Percentiles rank a stretch among this genome's conserved stretches.
Evolutionary conservation across 768 basidiomycete species (phyloP).

Genomic region (Sarcodon aspratus): DNA sequence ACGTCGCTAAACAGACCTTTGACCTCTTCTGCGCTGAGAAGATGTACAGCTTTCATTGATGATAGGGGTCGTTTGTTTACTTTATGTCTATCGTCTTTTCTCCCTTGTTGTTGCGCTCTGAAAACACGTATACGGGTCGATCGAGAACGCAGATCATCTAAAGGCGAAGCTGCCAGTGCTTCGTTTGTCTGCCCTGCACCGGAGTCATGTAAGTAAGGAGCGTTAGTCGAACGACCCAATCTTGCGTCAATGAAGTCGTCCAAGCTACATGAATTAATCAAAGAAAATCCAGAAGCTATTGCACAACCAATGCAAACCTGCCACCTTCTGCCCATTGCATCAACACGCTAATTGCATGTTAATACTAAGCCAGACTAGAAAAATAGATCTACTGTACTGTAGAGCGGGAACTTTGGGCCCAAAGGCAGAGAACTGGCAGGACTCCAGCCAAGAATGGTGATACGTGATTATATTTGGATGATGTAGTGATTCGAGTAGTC

Average conservation of each 20-base stretch:
- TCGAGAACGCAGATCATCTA: conserved; percentile 21
- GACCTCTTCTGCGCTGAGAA: conserved; percentile 80
- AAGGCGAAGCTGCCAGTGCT: conserved; percentile 1
- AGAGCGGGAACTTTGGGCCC: conserved; percentile 82
- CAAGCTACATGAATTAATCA: conserved; percentile 27
- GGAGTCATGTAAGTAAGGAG: conserved; percentile 24
- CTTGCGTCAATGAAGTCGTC: conserved; percentile 82
- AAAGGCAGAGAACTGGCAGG: conserved; percentile 75
- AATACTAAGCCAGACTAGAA: background rate
- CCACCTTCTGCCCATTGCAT: conserved; percentile 96
- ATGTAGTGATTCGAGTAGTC: conserved; percentile 73
- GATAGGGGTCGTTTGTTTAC: background rate
- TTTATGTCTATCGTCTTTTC: background rate
- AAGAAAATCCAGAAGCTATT: background rate
- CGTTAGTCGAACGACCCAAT: conserved; percentile 41
- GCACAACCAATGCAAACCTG: background rate
- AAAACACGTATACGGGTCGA: conserved; percentile 71
- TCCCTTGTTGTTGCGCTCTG: conserved; percentile 47
- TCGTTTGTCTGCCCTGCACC: conserved; percentile 4
- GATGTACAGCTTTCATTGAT: conserved; percentile 57
- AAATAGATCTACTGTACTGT: conserved; percentile 40
- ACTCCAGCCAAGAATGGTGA: conserved; percentile 92
- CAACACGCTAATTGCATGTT: conserved; percentile 41
- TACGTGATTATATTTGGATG: conserved; percentile 94
- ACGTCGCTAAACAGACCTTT: conserved; percentile 75